phyloP scores from a whole-genome alignment of 768 basidiomycete species.

The Auricularia cornea region DNA sequence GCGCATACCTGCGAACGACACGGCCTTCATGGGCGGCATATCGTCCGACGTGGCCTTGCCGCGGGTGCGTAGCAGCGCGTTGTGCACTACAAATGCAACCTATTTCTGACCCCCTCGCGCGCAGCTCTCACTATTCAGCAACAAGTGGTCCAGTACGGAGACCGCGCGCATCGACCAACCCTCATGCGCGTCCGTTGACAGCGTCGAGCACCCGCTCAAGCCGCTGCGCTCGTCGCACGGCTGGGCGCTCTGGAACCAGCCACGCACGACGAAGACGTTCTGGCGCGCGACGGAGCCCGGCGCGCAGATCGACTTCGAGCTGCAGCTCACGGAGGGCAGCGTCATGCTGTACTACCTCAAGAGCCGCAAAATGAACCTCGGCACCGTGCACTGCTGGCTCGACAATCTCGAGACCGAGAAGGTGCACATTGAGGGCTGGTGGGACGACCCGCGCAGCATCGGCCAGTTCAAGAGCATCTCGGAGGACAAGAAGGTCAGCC shows the following conservation, averaged over 20 bases:
- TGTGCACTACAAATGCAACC: too few relatives aligned
- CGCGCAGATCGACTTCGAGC: background rate
- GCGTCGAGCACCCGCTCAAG: background rate
- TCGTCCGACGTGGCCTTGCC: background rate
- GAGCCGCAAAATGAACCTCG: constrained; percentile 2
- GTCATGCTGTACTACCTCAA: constrained; percentile 3
- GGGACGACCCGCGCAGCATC: background rate
- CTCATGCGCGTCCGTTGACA: constrained; percentile 1
- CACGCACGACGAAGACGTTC: background rate
- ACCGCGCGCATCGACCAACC: background rate
- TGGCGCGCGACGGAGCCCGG: constrained; percentile 3
- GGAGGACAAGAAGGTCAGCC: background rate
- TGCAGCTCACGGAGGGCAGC: background rate
- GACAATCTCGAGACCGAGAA: background rate
- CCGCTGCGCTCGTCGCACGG: background rate
- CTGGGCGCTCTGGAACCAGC: constrained; percentile 3
- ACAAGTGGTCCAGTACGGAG: background rate
- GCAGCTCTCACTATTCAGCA: background rate
- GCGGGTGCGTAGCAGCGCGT: background rate
- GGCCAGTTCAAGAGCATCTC: background rate
- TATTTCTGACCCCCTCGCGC: background rate
- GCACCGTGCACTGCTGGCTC: background rate
- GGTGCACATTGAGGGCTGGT: background rate
- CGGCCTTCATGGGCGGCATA: background rate
- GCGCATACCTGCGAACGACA: background rate